Evolutionary conservation across 1,284 basidiomycete genomes (phyloP), one percentile per base, ranked within the genome.

Genomic region (Cystobasidium slooffiae): DNA sequence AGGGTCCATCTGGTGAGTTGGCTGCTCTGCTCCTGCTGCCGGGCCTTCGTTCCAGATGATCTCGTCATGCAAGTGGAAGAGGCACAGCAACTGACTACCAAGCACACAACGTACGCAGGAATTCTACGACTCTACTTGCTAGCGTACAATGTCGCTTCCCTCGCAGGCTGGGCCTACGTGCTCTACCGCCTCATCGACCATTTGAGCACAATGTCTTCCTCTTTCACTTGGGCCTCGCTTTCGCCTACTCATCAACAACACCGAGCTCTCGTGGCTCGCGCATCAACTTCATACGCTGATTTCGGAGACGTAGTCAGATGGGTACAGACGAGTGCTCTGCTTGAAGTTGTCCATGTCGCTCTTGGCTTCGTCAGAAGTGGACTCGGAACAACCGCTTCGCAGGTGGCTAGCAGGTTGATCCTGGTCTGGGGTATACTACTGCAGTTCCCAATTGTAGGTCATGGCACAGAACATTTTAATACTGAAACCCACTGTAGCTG

Each of bases 331-430:
- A 87, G 88, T 56, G 94, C 94, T 0, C 79, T 88, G 0, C 83
- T 97, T 56, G 94, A 97, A 82, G 87, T 96, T 37, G 76, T 92
- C 0, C 97, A 99, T 81, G 88, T 90, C 51, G 83, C 90, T 8
- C 79, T 94, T 8, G 90, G 94, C 0, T 89, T 89, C 85, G 97
- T 99, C 75, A 77, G 52, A 64, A 85, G 90, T 63, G 91, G 89
- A 72, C 89, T 93, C 2, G 83, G 94, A n/a, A 85, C 84, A 7
- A 97, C 95, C 0, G 93, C 93, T 0, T 84, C 85, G 1, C 96
- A 99, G 84, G 94, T 99, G 61, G 87, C 89, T 0, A 94, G 91
- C 77, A 85, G 96, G 53, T 84, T 98, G 14, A 90, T 90, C 82
- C 85, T 95, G 67, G 90, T 98, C 0, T 98, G 94, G 94, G 91